Evolutionary conservation across 2,329 filamentous ascomycete genomes (phyloP), one percentile per base, ranked within the genome.

Genomic region (Fusarium proliferatum): DNA sequence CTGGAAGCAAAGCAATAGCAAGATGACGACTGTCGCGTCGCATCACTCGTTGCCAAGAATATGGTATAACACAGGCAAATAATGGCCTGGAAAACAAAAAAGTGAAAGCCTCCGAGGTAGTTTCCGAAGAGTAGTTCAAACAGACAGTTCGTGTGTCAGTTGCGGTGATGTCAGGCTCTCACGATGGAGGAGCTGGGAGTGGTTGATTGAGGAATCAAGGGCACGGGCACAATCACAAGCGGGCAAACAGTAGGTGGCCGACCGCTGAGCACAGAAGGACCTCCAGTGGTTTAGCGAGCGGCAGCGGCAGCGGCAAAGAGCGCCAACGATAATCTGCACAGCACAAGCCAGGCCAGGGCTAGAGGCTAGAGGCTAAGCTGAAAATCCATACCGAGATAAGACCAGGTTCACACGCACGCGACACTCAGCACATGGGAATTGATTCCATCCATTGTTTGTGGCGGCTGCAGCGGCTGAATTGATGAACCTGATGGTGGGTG

Each of bases 161-260:
- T 62, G 43, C 58, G 45, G 58, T 73, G 71, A 71, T 73, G 71
- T 73, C 67, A 73, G 62, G 56, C 57, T 74, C 63, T 72, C 67
- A 48, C 57, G 39, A 56, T 21, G 34, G 38, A 65, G 52, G 12
- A 58, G 19, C 48, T 55, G 61, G 58, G 34, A 61, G 57, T 49
- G 43, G 45, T 43, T 63, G 60, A 53, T 45, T 63, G 26, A 45
- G 46, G 33, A 49, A 66, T 51, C 51, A 66, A 33, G 33, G 49
- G 61, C 36, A 52, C 36, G 33, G 49, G 61, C 36, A 52, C 45
- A 60, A 28, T 49, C 55, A 49, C 61, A 60, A 41, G 64, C 23
- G 55, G 21, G 42, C 49, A 67, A 39, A 15, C 34, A 52, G 36
- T 48, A 48, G 19, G 45, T 21, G 45, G 45, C 26, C 23, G 52